Percentiles rank a stretch among this genome's conserved stretches.
These are phyloP conservation scores for Globisporangium megalacanthum DNA, from an alignment of 352 stramenopile genomes.

Conservation along the genomic window DNA sequence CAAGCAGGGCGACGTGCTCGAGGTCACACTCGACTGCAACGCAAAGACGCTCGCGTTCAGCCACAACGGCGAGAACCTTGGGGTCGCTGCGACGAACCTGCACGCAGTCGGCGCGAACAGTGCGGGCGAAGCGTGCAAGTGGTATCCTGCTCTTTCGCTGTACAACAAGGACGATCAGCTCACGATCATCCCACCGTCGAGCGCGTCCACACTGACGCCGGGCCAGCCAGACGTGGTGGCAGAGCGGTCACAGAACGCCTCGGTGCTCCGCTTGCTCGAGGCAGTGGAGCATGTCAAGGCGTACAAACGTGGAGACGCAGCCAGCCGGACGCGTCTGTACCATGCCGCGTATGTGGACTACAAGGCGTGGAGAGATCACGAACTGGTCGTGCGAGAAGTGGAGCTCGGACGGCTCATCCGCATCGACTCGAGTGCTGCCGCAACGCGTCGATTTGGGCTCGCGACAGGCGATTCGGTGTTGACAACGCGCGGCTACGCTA, in stretches of 20 bases:
- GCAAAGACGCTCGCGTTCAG: slow-evolving; percentile 78
- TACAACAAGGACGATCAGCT: slow-evolving; percentile 91
- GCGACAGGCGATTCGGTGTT: slow-evolving; percentile 48
- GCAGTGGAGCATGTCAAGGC: slow-evolving; percentile 22
- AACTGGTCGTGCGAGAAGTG: slow-evolving; percentile 28
- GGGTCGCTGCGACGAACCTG: slow-evolving; percentile 75
- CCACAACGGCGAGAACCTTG: slow-evolving; percentile 83
- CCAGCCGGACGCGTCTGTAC: slow-evolving; percentile 10
- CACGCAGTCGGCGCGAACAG: slow-evolving; percentile 13
- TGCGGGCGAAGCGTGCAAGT: slow-evolving; percentile 33
- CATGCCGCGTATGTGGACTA: slow-evolving; percentile 23
- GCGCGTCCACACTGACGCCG: background rate
- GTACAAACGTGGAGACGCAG: slow-evolving; percentile 9
- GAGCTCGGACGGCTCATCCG: slow-evolving; percentile 25
- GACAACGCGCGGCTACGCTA: slow-evolving; percentile 47
- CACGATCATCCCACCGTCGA: slow-evolving; percentile 49
- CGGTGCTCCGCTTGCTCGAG: slow-evolving; percentile 28
- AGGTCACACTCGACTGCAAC: slow-evolving; percentile 82
- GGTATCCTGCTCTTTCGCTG: slow-evolving; percentile 87
- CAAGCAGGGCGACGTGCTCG: slow-evolving; percentile 84
- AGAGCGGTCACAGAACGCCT: slow-evolving; percentile 27
- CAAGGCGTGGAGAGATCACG: slow-evolving; percentile 19
- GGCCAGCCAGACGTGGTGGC: slow-evolving; percentile 1
- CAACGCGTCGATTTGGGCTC: slow-evolving; percentile 34
- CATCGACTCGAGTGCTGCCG: slow-evolving; percentile 24